Base-by-base conservation (phyloP, 306 rosid genomes). In the Cucumis cinereus region DNA sequence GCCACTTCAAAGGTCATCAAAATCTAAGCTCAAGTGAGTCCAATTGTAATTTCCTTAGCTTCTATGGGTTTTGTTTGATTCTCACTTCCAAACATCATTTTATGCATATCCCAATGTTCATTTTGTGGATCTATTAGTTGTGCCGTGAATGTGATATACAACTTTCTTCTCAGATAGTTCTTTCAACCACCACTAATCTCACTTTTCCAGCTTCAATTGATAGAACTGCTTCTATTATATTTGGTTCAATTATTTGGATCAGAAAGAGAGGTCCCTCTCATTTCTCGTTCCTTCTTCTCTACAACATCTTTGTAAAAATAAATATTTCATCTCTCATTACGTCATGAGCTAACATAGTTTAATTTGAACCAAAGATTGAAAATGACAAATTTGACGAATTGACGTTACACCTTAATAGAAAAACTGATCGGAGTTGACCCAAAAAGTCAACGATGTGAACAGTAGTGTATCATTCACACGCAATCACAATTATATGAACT, bases 11-110 rank as follows among this genome's bases (percentile, higher is more conserved):
- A 54, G 86, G 71, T 94, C 99, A 57, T 81, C 99, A n/a, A 92
- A 94, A 85, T 89, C 99, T 59, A 94, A 94, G 92, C 93, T 94
- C 78, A 94, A 86, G 87, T 90, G 84, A 85, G 84, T 69, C 55
- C 30, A 45, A 76, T 10, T 50, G 66, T 49, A 58, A 53, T 74
- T 74, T 33, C 59, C 64, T 41, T 41, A 41, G 47, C 47, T 66
- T 68, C 4, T 22, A 14, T n/a, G 2, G 2, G 30, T 38, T 41
- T 23, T 43, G 20, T 68, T 20, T 43, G n/a, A 12, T 41, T 68
- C 20, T 68, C 28, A 68, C 35, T 11, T 24, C 72, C 6, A 45
- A 12, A 43, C 55, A 13, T 68, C 13, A 41, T 24, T 24, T 45
- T 47, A 24, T 47, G 57, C 30, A 24, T 70, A 24, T 70, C 22